Base-by-base conservation (phyloP, 2,329 filamentous ascomycete species). In the Alternaria panax region DNA sequence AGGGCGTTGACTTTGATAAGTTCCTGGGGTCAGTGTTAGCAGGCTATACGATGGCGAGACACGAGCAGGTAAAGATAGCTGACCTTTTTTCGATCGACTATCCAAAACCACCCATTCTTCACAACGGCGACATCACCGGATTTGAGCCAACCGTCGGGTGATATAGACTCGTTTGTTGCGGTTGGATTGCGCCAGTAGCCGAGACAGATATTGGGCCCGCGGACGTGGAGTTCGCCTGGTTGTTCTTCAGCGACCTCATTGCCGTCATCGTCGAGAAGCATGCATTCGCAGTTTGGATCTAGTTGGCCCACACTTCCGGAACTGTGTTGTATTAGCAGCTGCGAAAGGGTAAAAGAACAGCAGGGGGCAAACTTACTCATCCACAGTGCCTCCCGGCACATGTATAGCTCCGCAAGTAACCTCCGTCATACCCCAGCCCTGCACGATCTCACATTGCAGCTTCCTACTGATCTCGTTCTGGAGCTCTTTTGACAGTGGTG, bases 401-500 rank as follows among this genome's bases (percentile, higher is more conserved):
- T 75, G 59, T 20, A 80, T 75, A 1, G 72, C 75, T n/a, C 76
- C 77, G 61, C 78, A 80, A 9, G 77, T 80, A 12, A 80, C 77
- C 51, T 81, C 79, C 4, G 77, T 79, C 77, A 79, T 80, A 1
- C 78, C 79, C 78, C 78, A 81, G 2, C 76, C 78, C 53, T 80
- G 79, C 24, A 72, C 63, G 30, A 80, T 76, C 32, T 75, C 67
- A 34, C 77, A 75, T 8, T 68, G 67, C 47, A 80, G 71, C 48
- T 71, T 74, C 47, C 56, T 67, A 6, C 68, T 70, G 5, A 81
- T 74, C 48, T 79, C 76, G 38, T 79, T 80, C 65, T 80, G 78
- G 36, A 81, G 64, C 48, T 81, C 79, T 54, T 78, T 79, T 2
- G 73, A 74, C n/a, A 82, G 56, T 5, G 80, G 80, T 36, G 80